Percentiles rank a stretch among this genome's conserved stretches.
Evolutionary conservation across 768 basidiomycete species (phyloP).

Genomic region (Hortiboletus flavorubellus): DNA sequence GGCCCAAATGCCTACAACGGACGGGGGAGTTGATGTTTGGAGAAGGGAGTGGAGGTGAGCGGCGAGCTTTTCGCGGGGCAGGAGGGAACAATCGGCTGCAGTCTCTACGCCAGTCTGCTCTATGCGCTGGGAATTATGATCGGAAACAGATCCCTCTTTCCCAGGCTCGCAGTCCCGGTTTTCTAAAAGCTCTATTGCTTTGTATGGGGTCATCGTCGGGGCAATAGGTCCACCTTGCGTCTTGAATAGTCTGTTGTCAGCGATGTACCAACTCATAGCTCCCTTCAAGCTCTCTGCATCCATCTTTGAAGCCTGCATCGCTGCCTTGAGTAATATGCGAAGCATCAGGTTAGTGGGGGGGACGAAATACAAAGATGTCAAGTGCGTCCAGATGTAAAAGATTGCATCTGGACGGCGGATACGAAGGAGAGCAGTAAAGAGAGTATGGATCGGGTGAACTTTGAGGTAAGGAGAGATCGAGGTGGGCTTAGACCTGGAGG

Average conservation of each 20-base stretch:
- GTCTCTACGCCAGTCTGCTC: neutral
- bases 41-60: slow-evolving; percentile 12
- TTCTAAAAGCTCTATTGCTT: neutral
- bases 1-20: slow-evolving; percentile 44
- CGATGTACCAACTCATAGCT: slow-evolving; percentile 36
- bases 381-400: slow-evolving; percentile 67
- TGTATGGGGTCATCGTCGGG: slow-evolving; percentile 3
- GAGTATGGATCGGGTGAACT: slow-evolving; percentile 37
- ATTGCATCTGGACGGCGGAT: slow-evolving; percentile 59
- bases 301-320: slow-evolving; percentile 48
- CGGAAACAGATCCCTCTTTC: neutral
- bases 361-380: slow-evolving; percentile 55
- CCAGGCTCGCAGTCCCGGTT: neutral
- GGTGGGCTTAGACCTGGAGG: neutral
- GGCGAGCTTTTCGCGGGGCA: slow-evolving; percentile 9
- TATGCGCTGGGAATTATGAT: neutral
- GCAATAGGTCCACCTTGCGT: slow-evolving; percentile 14
- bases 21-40: slow-evolving; percentile 24
- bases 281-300: slow-evolving; percentile 52
- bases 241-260: slow-evolving; percentile 18
- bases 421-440: slow-evolving; percentile 48
- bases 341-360: slow-evolving; percentile 55
- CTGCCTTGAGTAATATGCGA: slow-evolving; percentile 56
- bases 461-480: slow-evolving; percentile 14
- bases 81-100: neutral